Conservation (phyloP, 768 basidiomycete genomes). For the Calvatia gigantea region DNA sequence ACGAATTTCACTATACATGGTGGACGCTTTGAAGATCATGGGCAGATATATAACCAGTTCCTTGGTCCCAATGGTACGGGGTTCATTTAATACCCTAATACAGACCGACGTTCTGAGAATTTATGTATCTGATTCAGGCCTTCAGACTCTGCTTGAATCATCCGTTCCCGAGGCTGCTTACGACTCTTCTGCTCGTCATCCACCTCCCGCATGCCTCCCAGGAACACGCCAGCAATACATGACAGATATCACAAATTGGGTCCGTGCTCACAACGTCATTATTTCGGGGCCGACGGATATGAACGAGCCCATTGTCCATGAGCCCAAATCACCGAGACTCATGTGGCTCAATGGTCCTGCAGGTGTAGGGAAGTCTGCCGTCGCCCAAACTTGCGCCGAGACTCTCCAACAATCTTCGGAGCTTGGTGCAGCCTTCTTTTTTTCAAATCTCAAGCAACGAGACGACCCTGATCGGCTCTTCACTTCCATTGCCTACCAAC, state of each 20-base stretch:
- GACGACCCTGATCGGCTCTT: constrained; percentile 23
- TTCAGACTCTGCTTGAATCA: background rate
- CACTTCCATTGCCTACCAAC: constrained; percentile 28
- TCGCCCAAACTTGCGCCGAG: constrained; percentile 23
- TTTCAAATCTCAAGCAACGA: constrained; percentile 24
- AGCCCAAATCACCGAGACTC: background rate
- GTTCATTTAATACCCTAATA: background rate
- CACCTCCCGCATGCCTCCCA: background rate
- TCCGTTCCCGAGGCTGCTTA: background rate
- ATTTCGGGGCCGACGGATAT: background rate
- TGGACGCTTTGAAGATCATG: background rate
- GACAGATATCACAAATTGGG: background rate
- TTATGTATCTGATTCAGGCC: background rate
- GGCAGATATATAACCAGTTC: background rate
- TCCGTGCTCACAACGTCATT: background rate
- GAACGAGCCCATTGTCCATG: background rate
- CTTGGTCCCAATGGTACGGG: background rate
- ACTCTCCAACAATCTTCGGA: constrained; percentile 10
- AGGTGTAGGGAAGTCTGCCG: constrained; percentile 26
- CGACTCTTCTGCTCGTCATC: constrained; percentile 1
- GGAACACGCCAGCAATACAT: constrained; percentile 6
- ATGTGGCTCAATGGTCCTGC: constrained; percentile 23
- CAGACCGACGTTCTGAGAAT: background rate
- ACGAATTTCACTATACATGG: background rate
- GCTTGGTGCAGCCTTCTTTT: constrained; percentile 33